Evolutionary conservation across 2,329 filamentous ascomycete genomes (phyloP).

Genomic region (Canariomyces notabilis): DNA sequence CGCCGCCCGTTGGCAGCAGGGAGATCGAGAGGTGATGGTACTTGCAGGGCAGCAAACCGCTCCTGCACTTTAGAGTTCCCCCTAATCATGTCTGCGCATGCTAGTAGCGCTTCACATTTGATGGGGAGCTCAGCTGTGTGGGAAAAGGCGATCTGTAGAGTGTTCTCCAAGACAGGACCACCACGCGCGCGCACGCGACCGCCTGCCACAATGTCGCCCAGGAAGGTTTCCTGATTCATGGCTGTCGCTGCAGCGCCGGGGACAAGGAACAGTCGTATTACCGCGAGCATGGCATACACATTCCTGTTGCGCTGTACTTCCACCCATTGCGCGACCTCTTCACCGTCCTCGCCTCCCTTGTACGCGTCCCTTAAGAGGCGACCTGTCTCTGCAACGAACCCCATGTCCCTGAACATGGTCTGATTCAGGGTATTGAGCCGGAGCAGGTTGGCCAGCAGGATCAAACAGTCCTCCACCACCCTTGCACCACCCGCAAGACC

Average conservation of each 20-base stretch:
- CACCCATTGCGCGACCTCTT: slow-evolving; percentile 67
- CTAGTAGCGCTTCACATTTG: slow-evolving; percentile 77
- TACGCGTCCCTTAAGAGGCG: slow-evolving; percentile 60
- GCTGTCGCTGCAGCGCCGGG: slow-evolving; percentile 73
- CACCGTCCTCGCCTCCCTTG: slow-evolving; percentile 47
- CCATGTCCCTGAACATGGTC: slow-evolving; percentile 86
- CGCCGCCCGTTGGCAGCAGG: slow-evolving; percentile 36
- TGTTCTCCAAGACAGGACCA: slow-evolving; percentile 65
- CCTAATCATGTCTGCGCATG: slow-evolving; percentile 83
- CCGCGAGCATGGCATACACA: slow-evolving; percentile 80
- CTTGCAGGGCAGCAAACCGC: slow-evolving; percentile 80
- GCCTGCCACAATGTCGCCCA: slow-evolving; percentile 51
- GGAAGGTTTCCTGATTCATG: slow-evolving; percentile 81
- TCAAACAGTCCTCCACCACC: slow-evolving; percentile 87
- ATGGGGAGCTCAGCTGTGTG: slow-evolving; percentile 68
- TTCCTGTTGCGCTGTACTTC: slow-evolving; percentile 80
- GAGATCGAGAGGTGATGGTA: slow-evolving; percentile 54
- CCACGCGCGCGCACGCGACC: slow-evolving; percentile 13
- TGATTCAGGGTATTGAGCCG: slow-evolving; percentile 88
- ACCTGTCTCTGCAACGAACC: slow-evolving; percentile 68
- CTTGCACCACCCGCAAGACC: slow-evolving; percentile 77
- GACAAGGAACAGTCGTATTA: slow-evolving; percentile 80
- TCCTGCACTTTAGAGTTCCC: slow-evolving; percentile 78
- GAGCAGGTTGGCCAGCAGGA: slow-evolving; percentile 82
- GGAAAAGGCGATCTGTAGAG: slow-evolving; percentile 78